Percentiles rank a stretch among this genome's conserved stretches.
These are phyloP conservation scores for Salinomyces thailandicus DNA, from an alignment of 2,329 filamentous ascomycete genomes.

Conservation along the genomic window DNA sequence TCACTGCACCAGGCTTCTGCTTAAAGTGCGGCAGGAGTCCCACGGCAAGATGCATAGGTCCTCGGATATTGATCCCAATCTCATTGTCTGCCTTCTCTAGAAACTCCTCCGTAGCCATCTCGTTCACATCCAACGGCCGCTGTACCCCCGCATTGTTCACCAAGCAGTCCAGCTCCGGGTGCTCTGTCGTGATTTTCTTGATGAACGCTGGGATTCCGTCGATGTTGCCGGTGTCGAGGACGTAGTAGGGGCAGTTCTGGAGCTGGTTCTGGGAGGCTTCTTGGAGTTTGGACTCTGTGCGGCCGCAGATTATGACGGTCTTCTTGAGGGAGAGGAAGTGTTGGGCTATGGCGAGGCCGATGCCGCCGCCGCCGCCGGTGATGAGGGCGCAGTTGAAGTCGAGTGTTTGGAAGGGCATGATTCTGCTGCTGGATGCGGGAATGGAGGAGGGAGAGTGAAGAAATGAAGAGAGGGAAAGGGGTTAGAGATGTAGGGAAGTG, in stretches of 20 bases:
- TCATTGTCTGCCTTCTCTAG: constrained; percentile 45
- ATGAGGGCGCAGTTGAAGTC: constrained; percentile 36
- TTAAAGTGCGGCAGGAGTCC: constrained; percentile 42
- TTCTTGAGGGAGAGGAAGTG: constrained; percentile 39
- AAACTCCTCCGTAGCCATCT: constrained; percentile 30
- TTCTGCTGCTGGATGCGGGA: no score
- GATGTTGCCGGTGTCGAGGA: constrained; percentile 41
- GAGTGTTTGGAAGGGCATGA: constrained; percentile 16
- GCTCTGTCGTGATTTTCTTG: constrained; percentile 35
- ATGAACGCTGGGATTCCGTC: constrained; percentile 37
- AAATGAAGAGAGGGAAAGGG: no score
- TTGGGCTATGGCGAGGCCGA: constrained; percentile 40
- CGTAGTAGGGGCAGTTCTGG: constrained; percentile 41
- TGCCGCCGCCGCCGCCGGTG: constrained; percentile 44
- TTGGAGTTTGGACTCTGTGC: constrained; percentile 45
- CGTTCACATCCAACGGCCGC: constrained; percentile 40
- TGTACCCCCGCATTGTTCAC: constrained; percentile 53
- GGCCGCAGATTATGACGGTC: constrained; percentile 43
- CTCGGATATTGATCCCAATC: constrained; percentile 48
- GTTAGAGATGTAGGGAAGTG: no score
- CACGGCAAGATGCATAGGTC: constrained; percentile 47
- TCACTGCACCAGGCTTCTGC: constrained; percentile 30
- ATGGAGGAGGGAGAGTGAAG: no score
- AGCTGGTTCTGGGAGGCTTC: constrained; percentile 33
- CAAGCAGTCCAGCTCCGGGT: constrained; percentile 48